Evolutionary conservation across 352 stramenopile genomes (phyloP).

Genomic region (Phytophthora pini): DNA sequence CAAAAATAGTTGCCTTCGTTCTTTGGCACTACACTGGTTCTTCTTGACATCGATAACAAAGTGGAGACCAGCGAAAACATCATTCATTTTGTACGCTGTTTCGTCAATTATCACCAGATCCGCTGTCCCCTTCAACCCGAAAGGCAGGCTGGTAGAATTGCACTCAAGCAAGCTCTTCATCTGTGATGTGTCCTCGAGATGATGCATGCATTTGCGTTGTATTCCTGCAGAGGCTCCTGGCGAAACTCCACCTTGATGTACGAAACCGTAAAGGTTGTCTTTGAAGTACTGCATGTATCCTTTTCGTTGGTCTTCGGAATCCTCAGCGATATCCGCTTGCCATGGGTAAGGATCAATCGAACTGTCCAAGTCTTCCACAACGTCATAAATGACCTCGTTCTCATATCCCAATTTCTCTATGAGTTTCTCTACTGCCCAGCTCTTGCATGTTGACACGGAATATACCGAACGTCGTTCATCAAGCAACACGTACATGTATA

Average conservation of each 20-base stretch:
- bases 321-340: not conserved
- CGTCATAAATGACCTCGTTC: no score
- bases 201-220: constrained; percentile 9
- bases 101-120: constrained; percentile 25
- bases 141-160: constrained; percentile 2
- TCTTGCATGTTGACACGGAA: no score
- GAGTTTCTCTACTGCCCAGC: no score
- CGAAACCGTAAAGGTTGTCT: not conserved
- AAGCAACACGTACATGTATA: no score
- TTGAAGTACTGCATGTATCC: constrained; percentile 5
- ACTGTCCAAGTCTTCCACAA: no score
- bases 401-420: no score
- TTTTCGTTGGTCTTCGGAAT: constrained; percentile 1
- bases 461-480: no score
- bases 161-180: constrained; percentile 16
- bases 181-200: constrained; percentile 5
- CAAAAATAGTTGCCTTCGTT: not conserved
- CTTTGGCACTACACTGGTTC: not conserved
- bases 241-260: not conserved
- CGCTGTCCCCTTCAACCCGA: constrained; percentile 22
- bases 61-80: constrained; percentile 6
- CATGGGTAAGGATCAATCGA: constrained; percentile 15
- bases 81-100: constrained; percentile 4
- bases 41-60: constrained; percentile 6
- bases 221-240: not conserved